Percentiles rank a stretch among this genome's conserved stretches.
Evolutionary conservation across 2,329 filamentous ascomycete genomes (phyloP).

Genomic region (Hypoxylon sp.): DNA sequence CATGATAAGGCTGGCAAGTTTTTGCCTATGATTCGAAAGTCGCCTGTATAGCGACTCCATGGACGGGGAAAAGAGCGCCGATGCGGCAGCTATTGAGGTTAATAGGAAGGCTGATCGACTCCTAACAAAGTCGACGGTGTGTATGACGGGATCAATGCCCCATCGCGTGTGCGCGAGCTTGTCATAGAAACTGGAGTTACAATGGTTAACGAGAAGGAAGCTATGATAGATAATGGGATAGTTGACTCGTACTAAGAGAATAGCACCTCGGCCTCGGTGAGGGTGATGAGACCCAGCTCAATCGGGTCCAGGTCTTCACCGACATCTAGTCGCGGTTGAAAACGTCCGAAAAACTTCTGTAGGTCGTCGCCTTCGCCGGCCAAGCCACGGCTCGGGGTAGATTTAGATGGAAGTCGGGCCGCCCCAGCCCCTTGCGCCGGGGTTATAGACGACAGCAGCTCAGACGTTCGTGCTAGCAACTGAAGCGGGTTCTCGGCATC

Average conservation of each 20-base stretch:
- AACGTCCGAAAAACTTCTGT: conserved; percentile 74
- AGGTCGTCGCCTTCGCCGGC: conserved; percentile 60
- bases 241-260: conserved; percentile 69
- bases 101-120: conserved; percentile 77
- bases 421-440: conserved; percentile 40
- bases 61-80: conserved; percentile 74
- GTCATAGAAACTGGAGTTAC: conserved; percentile 68
- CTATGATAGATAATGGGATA: neutral
- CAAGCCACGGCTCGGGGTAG: conserved; percentile 47
- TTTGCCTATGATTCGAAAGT: conserved; percentile 72
- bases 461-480: conserved; percentile 77
- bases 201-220: conserved; percentile 14
- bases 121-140: conserved; percentile 74
- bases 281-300: conserved; percentile 74
- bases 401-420: conserved; percentile 39
- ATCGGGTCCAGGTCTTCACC: conserved; percentile 75
- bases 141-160: conserved; percentile 76
- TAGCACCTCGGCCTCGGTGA: conserved; percentile 72
- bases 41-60: conserved; percentile 73
- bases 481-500: conserved; percentile 82
- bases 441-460: conserved; percentile 61
- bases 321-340: conserved; percentile 71
- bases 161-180: conserved; percentile 79
- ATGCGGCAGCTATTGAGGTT: conserved; percentile 76
- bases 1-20: conserved; percentile 72